Evolutionary conservation across 2,329 filamentous ascomycete species (phyloP), one percentile per base, ranked within the genome.

Genomic region (Fusarium subtropicale): DNA sequence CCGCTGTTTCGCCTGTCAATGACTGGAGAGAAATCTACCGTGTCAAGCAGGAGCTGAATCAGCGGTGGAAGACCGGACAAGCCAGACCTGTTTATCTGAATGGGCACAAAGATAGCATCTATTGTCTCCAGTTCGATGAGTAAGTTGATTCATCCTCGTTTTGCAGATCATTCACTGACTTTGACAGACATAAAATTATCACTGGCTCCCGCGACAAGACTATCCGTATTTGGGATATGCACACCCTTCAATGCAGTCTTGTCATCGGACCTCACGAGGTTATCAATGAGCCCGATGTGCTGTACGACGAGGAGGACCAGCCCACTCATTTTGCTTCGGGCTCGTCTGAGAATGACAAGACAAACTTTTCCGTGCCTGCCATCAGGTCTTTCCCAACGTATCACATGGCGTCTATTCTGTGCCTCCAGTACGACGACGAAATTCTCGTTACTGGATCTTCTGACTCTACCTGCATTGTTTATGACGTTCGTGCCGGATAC

Each of bases 111-210:
- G 96, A 99, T 79, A 97, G 94, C 71, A 97, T 99, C 60, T 99
- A 99, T 81, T 99, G 96, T 79, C 88, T 97, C 59, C 96, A 99
- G 77, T 99, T 98, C 78, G 96, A 99, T 78, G 95, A 98, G 91
- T 94, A 86, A 74, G 90, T 83, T 24, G 30, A 30, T 90, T 83
- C 28, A 39, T 31, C 30, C 20, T 38, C 18, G 50, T 20, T 8
- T 42, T 16, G 5, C 22, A 28, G 46, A 20, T 30, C 34, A 11
- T 56, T 11, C 30, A 67, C 81, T 85, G 78, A 85, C 74, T 36
- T 16, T 22, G 54, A 26, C 75, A 94, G 91, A 78, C 86, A 92
- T 77, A 99, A 98, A 80, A 97, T 98, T 76, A 94, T 99, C 71
- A 98, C 96, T 4, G 96, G 96, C 30, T 97, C 95, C 12, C 91